phyloP scores from a whole-genome alignment of 1,284 basidiomycete species.

The Fomitopsis betulina region DNA sequence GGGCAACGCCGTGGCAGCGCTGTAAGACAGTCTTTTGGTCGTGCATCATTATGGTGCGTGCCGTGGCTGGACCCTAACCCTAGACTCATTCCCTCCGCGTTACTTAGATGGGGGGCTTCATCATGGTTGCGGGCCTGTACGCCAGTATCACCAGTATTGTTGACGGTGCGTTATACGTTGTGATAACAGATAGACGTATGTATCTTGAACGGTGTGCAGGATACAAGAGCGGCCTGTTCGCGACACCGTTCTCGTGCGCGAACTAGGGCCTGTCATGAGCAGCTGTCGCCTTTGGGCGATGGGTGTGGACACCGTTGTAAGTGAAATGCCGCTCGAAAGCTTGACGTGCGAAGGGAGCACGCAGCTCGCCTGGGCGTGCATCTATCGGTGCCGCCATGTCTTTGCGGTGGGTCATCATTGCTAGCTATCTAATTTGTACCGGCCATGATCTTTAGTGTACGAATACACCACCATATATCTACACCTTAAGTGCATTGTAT shows the following conservation, averaged over 20 bases:
- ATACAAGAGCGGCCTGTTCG: conserved; percentile 17
- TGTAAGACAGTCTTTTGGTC: conserved; percentile 24
- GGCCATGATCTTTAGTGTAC: background rate
- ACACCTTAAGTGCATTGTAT: background rate
- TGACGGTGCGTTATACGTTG: conserved; percentile 17
- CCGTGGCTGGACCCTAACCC: conserved; percentile 6
- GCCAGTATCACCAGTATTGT: conserved; percentile 26
- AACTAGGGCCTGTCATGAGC: conserved; percentile 8
- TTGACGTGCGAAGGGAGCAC: background rate
- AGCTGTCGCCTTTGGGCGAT: background rate
- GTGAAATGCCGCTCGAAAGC: background rate
- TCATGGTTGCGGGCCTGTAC: conserved; percentile 30
- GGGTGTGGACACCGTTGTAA: background rate
- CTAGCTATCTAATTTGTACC: background rate
- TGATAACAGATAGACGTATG: too few relatives aligned
- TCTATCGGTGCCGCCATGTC: background rate
- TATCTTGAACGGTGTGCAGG: conserved; percentile 7
- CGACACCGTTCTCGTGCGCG: conserved; percentile 18
- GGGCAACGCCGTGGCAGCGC: conserved; percentile 22
- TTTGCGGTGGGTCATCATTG: background rate
- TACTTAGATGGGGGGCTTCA: conserved; percentile 25
- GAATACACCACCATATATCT: background rate
- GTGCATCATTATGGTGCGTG: conserved; percentile 22
- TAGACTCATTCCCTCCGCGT: background rate
- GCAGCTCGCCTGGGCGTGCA: background rate